phyloP scores from a whole-genome alignment of 2,329 filamentous ascomycete genomes.

The Fusarium tuaranense region DNA sequence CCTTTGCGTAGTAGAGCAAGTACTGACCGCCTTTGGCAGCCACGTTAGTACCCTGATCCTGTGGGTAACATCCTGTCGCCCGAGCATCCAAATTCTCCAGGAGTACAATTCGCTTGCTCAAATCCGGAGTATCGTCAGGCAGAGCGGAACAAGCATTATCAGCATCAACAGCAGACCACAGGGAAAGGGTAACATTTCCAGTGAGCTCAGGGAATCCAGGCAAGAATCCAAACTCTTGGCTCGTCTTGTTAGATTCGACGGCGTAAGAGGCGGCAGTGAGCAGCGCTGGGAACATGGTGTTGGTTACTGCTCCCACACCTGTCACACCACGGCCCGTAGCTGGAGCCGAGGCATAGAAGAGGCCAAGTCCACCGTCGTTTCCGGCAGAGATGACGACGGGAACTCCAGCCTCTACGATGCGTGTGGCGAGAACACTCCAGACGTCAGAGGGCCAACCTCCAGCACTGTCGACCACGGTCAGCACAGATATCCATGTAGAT shows the following conservation, averaged over 20 bases:
- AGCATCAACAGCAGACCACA: neutral
- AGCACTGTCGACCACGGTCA: neutral
- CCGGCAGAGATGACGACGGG: constrained; percentile 3
- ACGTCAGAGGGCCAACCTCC: neutral
- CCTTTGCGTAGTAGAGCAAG: neutral
- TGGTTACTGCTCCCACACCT: neutral
- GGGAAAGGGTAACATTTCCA: neutral
- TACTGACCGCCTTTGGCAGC: neutral
- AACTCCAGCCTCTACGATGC: constrained; percentile 1
- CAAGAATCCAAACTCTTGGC: neutral
- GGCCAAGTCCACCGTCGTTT: neutral
- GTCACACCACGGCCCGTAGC: neutral
- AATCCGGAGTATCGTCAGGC: neutral
- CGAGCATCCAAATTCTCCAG: neutral
- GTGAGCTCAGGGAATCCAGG: neutral
- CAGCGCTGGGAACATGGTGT: neutral
- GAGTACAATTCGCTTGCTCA: neutral
- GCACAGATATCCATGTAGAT: neutral
- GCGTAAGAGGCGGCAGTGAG: neutral
- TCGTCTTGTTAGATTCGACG: neutral
- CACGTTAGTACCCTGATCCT: neutral
- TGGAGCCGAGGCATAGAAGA: neutral
- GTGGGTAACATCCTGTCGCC: neutral
- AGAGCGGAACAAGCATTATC: neutral
- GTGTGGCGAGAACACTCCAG: neutral